phyloP scores from a whole-genome alignment of 2,329 filamentous ascomycete species.

The Tolypocladium tundrense region DNA sequence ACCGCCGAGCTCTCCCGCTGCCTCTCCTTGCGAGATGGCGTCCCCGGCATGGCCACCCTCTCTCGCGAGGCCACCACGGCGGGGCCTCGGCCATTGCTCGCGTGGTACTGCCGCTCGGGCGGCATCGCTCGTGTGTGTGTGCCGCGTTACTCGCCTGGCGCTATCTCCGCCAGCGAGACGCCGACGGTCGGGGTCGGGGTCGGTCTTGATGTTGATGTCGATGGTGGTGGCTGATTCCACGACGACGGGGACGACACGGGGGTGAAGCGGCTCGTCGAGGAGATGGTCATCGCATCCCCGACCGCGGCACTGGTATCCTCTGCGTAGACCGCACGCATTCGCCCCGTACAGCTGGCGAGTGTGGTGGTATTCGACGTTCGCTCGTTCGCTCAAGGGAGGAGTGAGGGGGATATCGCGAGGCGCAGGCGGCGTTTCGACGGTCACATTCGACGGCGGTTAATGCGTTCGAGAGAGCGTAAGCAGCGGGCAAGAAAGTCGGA shows the following conservation, averaged over 20 bases:
- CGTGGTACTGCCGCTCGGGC: slow-evolving; percentile 23
- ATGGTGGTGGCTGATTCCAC: not conserved
- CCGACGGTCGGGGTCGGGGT: not conserved
- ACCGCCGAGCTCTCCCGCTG: slow-evolving; percentile 52
- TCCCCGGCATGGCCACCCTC: slow-evolving; percentile 36
- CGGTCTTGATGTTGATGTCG: not conserved
- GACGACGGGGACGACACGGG: not conserved
- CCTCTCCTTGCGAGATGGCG: slow-evolving; percentile 54
- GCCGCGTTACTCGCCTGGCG: not conserved
- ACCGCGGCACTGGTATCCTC: slow-evolving; percentile 3
- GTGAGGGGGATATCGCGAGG: not conserved
- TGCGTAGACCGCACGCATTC: slow-evolving; percentile 6
- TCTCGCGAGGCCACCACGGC: slow-evolving; percentile 29
- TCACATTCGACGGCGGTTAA: not conserved
- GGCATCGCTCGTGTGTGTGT: slow-evolving; percentile 13
- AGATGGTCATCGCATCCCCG: slow-evolving; percentile 10
- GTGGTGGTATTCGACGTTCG: not conserved
- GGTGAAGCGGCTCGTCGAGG: slow-evolving; percentile 3
- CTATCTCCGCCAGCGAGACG: not conserved
- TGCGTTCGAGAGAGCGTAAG: not conserved
- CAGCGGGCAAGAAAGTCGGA: not conserved
- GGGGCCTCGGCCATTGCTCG: slow-evolving; percentile 34
- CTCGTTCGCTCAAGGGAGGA: not conserved
- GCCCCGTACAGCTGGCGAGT: not conserved
- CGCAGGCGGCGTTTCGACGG: not conserved